Evolutionary conservation across 129 eudicot genomes (phyloP).

Genomic region (Pulicaria dysenterica): DNA sequence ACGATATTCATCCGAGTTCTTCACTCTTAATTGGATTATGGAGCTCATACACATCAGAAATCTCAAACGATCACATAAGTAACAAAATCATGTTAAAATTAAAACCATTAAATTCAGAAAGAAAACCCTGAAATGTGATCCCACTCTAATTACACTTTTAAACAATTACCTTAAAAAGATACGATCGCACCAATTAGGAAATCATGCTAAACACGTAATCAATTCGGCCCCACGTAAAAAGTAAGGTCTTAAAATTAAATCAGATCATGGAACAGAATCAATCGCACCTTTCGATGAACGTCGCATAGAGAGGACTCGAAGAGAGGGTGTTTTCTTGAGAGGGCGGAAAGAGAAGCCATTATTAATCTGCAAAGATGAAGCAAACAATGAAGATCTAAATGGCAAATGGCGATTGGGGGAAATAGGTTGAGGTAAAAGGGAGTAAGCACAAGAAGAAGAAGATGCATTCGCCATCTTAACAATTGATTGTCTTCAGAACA

Average conservation of each 20-base stretch:
- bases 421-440: background rate
- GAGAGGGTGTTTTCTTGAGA: conserved; percentile 10
- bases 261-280: background rate
- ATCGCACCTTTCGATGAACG: conserved; percentile 37
- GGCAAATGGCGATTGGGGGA: background rate
- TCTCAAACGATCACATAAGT: background rate
- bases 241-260: background rate
- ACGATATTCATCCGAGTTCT: no score
- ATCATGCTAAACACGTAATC: background rate
- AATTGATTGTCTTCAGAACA: background rate
- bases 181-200: background rate
- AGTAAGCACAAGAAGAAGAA: conserved; percentile 22
- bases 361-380: conserved; percentile 12
- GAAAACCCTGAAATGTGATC: background rate
- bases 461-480: conserved; percentile 30
- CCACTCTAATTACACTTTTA: background rate
- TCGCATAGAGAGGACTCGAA: conserved; percentile 30
- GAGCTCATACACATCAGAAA: background rate
- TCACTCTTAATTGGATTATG: no score
- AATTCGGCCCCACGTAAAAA: background rate
- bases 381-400: conserved; percentile 22
- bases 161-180: background rate
- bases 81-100: no score
- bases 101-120: background rate
- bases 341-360: conserved; percentile 14